phyloP scores from a whole-genome alignment of 495 filamentous ascomycete species.

The Ascobolus immersus region DNA sequence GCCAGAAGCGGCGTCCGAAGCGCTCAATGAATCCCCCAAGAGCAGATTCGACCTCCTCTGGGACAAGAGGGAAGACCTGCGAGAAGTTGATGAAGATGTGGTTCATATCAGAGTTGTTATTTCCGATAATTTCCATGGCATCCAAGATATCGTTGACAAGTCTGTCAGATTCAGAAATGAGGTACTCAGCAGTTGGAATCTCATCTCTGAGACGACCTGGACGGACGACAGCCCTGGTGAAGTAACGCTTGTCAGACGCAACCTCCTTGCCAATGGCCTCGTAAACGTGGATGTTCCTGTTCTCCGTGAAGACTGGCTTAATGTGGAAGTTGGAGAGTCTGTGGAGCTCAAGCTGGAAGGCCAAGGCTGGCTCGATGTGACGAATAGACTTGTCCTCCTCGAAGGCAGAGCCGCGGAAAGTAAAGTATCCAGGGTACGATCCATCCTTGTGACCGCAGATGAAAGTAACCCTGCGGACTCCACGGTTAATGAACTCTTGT shows the following conservation, averaged over 20 bases:
- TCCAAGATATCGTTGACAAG: conserved; percentile 95
- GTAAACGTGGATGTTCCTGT: conserved; percentile 96
- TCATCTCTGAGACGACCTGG: conserved; percentile 84
- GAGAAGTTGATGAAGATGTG: conserved; percentile 99
- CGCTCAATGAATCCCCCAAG: conserved; percentile 86
- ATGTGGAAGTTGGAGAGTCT: conserved; percentile 91
- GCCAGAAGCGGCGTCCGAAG: conserved; percentile 85
- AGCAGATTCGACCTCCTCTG: conserved; percentile 76
- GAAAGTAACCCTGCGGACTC: conserved; percentile 76
- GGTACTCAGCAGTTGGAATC: conserved; percentile 88
- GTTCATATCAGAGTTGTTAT: conserved; percentile 97
- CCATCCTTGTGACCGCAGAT: conserved; percentile 89
- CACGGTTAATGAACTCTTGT: conserved; percentile 52
- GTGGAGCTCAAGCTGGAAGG: conserved; percentile 90
- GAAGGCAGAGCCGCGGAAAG: conserved; percentile 79
- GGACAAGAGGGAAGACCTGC: conserved; percentile 73
- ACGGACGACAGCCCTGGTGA: conserved; percentile 79
- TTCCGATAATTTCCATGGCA: conserved; percentile 90
- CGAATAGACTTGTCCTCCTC: conserved; percentile 83
- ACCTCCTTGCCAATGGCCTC: conserved; percentile 83
- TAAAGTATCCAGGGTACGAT: conserved; percentile 89
- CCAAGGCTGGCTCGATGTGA: conserved; percentile 83
- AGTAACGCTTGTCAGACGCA: conserved; percentile 92
- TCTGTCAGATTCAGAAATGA: conserved; percentile 89
- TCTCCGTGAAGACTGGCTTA: conserved; percentile 94